These are phyloP conservation scores for Rhododendron vialii DNA, from an alignment of 148 eudicot genomes.

Conservation along the genomic window DNA sequence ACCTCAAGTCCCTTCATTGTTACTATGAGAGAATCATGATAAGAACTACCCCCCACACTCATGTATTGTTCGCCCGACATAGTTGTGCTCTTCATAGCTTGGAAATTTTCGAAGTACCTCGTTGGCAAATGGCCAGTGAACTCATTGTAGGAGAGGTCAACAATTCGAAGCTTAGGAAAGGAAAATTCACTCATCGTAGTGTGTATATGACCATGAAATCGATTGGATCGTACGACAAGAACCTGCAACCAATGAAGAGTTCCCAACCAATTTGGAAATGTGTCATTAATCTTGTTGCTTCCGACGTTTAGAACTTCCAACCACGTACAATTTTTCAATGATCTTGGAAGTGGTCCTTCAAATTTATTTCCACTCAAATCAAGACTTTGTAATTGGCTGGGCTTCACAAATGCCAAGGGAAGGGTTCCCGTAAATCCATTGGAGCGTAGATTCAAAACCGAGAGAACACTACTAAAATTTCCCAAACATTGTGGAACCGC, in stretches of 20 bases:
- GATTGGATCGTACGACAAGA: slow-evolving; percentile 27
- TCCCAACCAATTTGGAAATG: slow-evolving; percentile 29
- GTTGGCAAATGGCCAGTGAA: slow-evolving; percentile 21
- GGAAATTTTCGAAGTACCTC: slow-evolving; percentile 4
- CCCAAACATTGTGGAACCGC: slow-evolving; percentile 11
- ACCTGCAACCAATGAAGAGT: slow-evolving; percentile 23
- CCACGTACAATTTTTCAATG: slow-evolving; percentile 17
- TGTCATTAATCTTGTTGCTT: slow-evolving; percentile 28
- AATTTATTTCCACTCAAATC: slow-evolving; percentile 15
- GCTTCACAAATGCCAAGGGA: neutral
- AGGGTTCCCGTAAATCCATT: slow-evolving; percentile 14
- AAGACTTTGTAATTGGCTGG: neutral
- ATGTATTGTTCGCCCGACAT: neutral
- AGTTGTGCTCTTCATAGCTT: slow-evolving; percentile 10
- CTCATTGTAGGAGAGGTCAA: slow-evolving; percentile 41
- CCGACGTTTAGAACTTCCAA: slow-evolving; percentile 37
- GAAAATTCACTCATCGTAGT: too few species aligned
- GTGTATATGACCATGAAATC: slow-evolving; percentile 20
- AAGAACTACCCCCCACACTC: neutral
- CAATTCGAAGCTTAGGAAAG: slow-evolving; percentile 33
- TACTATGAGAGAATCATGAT: neutral
- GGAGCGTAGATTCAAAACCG: slow-evolving; percentile 1
- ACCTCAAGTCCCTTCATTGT: neutral
- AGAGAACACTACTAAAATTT: slow-evolving; percentile 10
- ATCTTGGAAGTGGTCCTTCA: slow-evolving; percentile 29